Conservation (phyloP, 805 yeast species). For the Kodamaea lidongshanica region DNA sequence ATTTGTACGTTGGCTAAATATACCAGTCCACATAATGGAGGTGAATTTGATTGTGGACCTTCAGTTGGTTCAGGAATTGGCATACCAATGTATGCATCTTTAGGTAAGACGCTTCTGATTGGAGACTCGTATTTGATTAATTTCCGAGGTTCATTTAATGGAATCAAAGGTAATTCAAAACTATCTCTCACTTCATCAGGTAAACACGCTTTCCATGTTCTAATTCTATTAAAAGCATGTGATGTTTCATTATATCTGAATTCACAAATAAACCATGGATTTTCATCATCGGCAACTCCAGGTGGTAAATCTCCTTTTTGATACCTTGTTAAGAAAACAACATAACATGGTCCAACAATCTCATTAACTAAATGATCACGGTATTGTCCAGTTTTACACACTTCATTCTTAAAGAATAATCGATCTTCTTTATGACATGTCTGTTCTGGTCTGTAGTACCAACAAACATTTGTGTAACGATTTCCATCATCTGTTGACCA, state of each 20-base stretch:
- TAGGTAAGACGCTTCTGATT: constrained; percentile 66
- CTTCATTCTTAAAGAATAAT: constrained; percentile 87
- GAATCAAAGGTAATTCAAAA: constrained; percentile 70
- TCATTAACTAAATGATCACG: constrained; percentile 89
- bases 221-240: constrained; percentile 84
- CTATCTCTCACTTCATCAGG: constrained; percentile 91
- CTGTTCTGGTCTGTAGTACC: constrained; percentile 98
- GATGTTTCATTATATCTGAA: constrained; percentile 88
- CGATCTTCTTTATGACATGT: constrained; percentile 91
- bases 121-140: constrained; percentile 81
- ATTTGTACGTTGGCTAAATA: constrained; percentile 69
- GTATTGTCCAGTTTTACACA: constrained; percentile 93
- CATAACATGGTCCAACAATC: constrained; percentile 89
- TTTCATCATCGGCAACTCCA: constrained; percentile 56
- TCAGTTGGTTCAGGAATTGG: constrained; percentile 77
- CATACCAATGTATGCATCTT: constrained; percentile 65
- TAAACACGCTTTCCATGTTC: constrained; percentile 98
- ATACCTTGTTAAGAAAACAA: constrained; percentile 88
- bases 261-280: constrained; percentile 90
- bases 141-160: constrained; percentile 59
- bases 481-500: constrained; percentile 87
- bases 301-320: constrained; percentile 88
- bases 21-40: constrained; percentile 92
- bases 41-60: constrained; percentile 74
- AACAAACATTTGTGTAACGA: constrained; percentile 87